These are phyloP conservation scores for Sporothrix brasiliensis DNA, from an alignment of 2,329 filamentous ascomycete genomes.

Conservation along the genomic window DNA sequence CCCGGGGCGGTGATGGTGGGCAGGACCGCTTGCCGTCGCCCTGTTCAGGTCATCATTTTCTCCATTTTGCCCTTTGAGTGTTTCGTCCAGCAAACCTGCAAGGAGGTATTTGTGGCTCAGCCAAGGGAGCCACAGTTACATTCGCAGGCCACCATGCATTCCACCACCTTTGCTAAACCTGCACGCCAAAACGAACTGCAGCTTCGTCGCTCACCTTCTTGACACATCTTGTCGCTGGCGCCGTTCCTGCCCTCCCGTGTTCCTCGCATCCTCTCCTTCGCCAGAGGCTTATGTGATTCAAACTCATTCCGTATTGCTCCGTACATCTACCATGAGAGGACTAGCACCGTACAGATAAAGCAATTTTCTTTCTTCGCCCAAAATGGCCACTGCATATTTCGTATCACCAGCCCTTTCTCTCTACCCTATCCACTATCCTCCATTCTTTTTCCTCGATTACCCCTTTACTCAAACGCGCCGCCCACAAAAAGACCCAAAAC, in stretches of 20 bases:
- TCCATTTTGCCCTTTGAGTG: background rate
- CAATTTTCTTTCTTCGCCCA: background rate
- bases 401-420: background rate
- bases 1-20: constrained; percentile 34
- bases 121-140: background rate
- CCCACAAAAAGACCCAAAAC: background rate
- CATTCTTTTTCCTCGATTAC: background rate
- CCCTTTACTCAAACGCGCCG: background rate
- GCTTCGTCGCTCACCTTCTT: constrained; percentile 2
- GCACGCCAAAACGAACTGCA: constrained; percentile 5
- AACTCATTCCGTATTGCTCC: background rate
- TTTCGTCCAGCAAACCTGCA: background rate
- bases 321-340: background rate
- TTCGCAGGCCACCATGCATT: background rate
- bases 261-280: background rate
- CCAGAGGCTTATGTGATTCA: constrained; percentile 5
- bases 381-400: background rate
- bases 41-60: constrained; percentile 28
- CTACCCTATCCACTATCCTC: background rate
- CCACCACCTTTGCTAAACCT: background rate
- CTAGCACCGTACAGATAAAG: background rate
- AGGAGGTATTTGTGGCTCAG: constrained; percentile 7
- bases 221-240: no score
- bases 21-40: constrained; percentile 37
- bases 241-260: background rate